Base-by-base conservation (phyloP, 139 green algal species). In the Coelastrella sp. region DNA sequence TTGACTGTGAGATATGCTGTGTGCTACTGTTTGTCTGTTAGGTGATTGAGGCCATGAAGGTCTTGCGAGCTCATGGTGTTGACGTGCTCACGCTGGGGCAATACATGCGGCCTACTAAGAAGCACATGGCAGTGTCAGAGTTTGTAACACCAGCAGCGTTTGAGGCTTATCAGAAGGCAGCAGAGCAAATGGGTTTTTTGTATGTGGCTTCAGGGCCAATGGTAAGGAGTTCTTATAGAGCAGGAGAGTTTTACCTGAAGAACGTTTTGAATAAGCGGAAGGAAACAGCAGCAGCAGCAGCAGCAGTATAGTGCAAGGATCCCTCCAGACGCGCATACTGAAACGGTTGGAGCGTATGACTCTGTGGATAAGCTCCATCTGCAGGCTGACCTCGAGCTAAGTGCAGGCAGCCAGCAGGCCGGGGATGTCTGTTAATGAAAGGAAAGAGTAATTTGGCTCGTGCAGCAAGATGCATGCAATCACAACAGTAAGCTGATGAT, bases 21-120 rank as follows among this genome's bases (percentile, higher is more conserved):
- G 15, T 51, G 66, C 38, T 19, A 5, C 34, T 41, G n/a, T 38
- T 2, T 81, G 27, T n/a, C n/a, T n/a, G n/a, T n/a, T 69, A 91
- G 87, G 67, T 89, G 21, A 35, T 94, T 83, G 79, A 89, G 51
- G 87, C 95, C 7, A 83, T 98, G 86, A 59, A 81, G 11, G 67
- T 88, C 30, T 78, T 95, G n/a, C 69, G 91, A 2, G 88, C 91
- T 5, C 63, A 77, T 48, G 94, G 89, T 2, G 97, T 99, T 64
- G 97, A 99, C 85, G 97, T 99, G 37, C 93, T 99, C 35, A 99
- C 98, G 21, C 91, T 99, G 43, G 98, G 98, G 2, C 98, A 99
- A 94, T 99, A 99, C 94, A 98, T 99, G 96, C 93, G 96, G 51
- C 98, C 98, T 69, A 99, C 97, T 21, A 98, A 98, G 83, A 92